phyloP scores from a whole-genome alignment of 176 grass and related monocot species.

The Oryza brachyantha region DNA sequence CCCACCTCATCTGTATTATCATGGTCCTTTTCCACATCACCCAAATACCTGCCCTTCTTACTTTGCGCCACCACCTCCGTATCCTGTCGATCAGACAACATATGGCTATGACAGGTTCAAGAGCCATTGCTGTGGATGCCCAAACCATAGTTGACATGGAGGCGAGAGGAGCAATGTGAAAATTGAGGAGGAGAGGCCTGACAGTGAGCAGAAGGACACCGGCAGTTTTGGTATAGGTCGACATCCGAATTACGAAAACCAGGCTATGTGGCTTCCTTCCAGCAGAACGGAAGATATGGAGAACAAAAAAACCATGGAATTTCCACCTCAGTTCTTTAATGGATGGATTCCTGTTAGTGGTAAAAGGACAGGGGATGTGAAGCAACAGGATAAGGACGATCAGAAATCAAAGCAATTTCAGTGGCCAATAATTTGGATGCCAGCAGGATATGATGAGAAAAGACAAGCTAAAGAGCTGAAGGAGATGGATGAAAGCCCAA shows the following conservation, averaged over 20 bases:
- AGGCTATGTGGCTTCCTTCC: constrained; percentile 28
- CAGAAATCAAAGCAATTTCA: constrained; percentile 29
- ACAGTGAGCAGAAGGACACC: constrained; percentile 27
- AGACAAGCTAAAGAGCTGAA: constrained; percentile 42
- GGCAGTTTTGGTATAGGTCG: constrained; percentile 20
- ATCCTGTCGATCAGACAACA: constrained; percentile 41
- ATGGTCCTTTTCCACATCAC: constrained; percentile 37
- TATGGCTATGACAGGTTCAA: constrained; percentile 36
- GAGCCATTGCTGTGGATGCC: constrained; percentile 62
- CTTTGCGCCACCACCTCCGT: constrained; percentile 24
- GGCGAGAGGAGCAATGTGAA: constrained; percentile 45
- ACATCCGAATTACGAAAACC: constrained; percentile 47
- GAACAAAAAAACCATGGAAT: constrained; percentile 7
- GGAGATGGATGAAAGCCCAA: constrained; percentile 24
- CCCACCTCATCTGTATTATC: constrained; percentile 39
- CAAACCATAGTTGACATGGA: constrained; percentile 57
- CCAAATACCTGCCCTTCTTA: constrained; percentile 43
- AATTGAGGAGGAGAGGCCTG: constrained; percentile 56
- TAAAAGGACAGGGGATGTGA: constrained; percentile 28
- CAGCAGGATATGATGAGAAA: constrained; percentile 33
- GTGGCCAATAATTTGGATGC: constrained; percentile 80
- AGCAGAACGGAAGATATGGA: constrained; percentile 22
- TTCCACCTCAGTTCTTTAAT: constrained; percentile 27
- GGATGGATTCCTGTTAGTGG: constrained; percentile 39
- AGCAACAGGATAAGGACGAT: not conserved